phyloP scores from a whole-genome alignment of 1,284 basidiomycete species.

The Ustilago bromivora region DNA sequence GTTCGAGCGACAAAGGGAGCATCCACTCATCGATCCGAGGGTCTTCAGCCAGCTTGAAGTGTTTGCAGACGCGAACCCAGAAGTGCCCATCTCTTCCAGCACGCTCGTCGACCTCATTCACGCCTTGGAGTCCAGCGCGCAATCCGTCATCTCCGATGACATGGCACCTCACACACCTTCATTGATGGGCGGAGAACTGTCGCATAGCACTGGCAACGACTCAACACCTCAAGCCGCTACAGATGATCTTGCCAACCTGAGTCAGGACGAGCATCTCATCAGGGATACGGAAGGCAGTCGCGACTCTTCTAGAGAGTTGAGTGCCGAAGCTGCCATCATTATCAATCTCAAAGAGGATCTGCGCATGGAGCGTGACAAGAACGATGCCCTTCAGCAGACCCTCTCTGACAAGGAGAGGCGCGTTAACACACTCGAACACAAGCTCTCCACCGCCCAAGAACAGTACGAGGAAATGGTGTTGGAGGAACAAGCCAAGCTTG shows the following conservation, averaged over 20 bases:
- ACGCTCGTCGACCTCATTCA: slow-evolving; percentile 49
- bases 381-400: slow-evolving; percentile 40
- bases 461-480: slow-evolving; percentile 47
- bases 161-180: slow-evolving; percentile 19
- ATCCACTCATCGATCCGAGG: slow-evolving; percentile 41
- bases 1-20: slow-evolving; percentile 40
- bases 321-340: slow-evolving; percentile 35
- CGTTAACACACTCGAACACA: slow-evolving; percentile 43
- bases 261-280: slow-evolving; percentile 37
- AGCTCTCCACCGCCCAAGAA: slow-evolving; percentile 47
- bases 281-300: slow-evolving; percentile 34
- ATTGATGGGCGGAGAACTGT: slow-evolving; percentile 27
- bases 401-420: slow-evolving; percentile 48
- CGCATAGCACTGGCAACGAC: slow-evolving; percentile 39
- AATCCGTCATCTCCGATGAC: slow-evolving; percentile 30
- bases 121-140: slow-evolving; percentile 40
- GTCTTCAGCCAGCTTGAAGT: slow-evolving; percentile 39
- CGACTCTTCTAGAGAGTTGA: slow-evolving; percentile 37
- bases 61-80: slow-evolving; percentile 39
- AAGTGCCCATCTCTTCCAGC: slow-evolving; percentile 45
- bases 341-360: slow-evolving; percentile 47
- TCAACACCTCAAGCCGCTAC: slow-evolving; percentile 30
- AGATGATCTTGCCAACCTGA: slow-evolving; percentile 30
- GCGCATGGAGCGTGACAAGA: slow-evolving; percentile 47
- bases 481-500: slow-evolving; percentile 42